Conservation (phyloP, 805 yeast species). For the Debaryomyces hansenii region DNA sequence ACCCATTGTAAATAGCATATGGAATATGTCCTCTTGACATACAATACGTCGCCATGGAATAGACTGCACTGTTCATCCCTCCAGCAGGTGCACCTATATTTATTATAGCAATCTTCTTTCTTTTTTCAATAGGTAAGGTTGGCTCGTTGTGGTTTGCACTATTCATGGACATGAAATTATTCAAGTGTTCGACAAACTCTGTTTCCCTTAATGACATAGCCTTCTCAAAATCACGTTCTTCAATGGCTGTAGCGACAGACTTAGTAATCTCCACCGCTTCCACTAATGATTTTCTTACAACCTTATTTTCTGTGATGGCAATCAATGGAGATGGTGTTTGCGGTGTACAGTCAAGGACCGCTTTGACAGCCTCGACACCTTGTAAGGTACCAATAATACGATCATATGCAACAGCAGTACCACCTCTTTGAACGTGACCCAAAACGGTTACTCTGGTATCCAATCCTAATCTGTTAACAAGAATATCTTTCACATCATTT, state of each 20-base stretch:
- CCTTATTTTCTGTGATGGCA: constrained; percentile 83
- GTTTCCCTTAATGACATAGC: constrained; percentile 88
- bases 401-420: constrained; percentile 95
- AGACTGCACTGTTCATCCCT: constrained; percentile 88
- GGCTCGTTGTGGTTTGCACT: constrained; percentile 65
- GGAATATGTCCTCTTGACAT: constrained; percentile 87
- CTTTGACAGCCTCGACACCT: constrained; percentile 96
- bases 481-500: constrained; percentile 75
- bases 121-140: constrained; percentile 56
- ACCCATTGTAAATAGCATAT: constrained; percentile 91
- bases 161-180: constrained; percentile 70
- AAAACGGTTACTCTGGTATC: constrained; percentile 94
- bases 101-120: constrained; percentile 77
- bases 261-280: constrained; percentile 89
- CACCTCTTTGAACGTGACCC: constrained; percentile 99
- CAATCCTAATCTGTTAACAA: constrained; percentile 73
- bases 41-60: constrained; percentile 89
- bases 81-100: constrained; percentile 98
- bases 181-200: constrained; percentile 78
- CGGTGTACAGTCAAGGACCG: constrained; percentile 85
- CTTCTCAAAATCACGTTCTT: constrained; percentile 70
- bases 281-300: constrained; percentile 79
- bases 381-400: constrained; percentile 89
- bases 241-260: constrained; percentile 88
- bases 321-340: constrained; percentile 94